Evolutionary conservation across 1,284 basidiomycete species (phyloP).

Genomic region (Austropuccinia psidii): DNA sequence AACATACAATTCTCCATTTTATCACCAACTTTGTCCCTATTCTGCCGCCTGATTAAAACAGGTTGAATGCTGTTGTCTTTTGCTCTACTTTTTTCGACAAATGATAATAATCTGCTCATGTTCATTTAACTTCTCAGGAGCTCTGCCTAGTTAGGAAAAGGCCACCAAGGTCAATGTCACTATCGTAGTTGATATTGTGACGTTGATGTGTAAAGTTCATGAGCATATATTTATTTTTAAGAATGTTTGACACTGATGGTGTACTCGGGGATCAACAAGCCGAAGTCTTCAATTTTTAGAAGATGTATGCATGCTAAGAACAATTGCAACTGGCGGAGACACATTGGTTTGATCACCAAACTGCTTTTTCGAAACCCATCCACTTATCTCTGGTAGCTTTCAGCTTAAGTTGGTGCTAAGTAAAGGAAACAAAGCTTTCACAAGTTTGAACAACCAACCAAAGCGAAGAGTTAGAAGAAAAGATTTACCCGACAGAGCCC

Average conservation of each 20-base stretch:
- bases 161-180: not conserved
- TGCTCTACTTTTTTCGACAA: not conserved
- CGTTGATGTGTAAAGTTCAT: not conserved
- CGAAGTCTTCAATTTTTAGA: too few species aligned
- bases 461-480: not conserved
- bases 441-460: not conserved
- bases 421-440: not conserved
- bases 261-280: too few species aligned
- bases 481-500: constrained; percentile 24
- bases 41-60: not conserved
- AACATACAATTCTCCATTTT: not conserved
- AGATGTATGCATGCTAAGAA: not conserved
- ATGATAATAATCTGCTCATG: too few species aligned
- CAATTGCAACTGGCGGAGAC: not conserved
- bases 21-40: not conserved
- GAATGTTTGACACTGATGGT: not conserved
- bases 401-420: constrained; percentile 32
- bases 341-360: constrained; percentile 18
- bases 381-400: constrained; percentile 35
- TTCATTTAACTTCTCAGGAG: too few species aligned
- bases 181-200: not conserved
- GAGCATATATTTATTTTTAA: not conserved
- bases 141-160: too few species aligned
- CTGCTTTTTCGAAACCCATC: constrained; percentile 36
- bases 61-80: not conserved